Conservation (phyloP, 2,329 filamentous ascomycete species). For the Colletotrichum filicis region DNA sequence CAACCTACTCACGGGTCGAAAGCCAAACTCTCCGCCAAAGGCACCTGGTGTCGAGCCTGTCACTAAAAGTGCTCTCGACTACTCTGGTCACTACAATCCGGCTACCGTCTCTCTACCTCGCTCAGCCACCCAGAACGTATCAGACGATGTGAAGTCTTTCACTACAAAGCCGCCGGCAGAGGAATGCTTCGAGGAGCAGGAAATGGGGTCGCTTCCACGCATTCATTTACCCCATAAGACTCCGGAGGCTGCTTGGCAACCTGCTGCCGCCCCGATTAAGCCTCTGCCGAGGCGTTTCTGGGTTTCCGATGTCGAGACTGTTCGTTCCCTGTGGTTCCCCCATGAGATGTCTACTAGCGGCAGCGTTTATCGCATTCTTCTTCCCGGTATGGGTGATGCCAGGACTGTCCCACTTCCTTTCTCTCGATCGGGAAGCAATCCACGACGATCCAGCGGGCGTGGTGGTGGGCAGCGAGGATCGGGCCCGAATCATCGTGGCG, state of each 20-base stretch:
- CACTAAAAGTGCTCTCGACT: constrained; percentile 74
- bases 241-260: constrained; percentile 72
- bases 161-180: constrained; percentile 78
- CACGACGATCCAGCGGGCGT: constrained; percentile 41
- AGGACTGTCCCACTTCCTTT: constrained; percentile 52
- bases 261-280: constrained; percentile 64
- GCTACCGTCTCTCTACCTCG: constrained; percentile 78
- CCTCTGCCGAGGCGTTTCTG: constrained; percentile 63
- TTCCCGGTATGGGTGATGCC: constrained; percentile 54
- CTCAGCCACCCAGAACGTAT: neutral
- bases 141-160: constrained; percentile 45
- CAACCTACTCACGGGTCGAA: constrained; percentile 76
- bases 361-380: constrained; percentile 45
- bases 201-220: constrained; percentile 80
- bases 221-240: constrained; percentile 74
- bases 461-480: constrained; percentile 32
- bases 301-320: constrained; percentile 52
- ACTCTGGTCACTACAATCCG: constrained; percentile 56
- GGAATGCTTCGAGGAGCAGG: constrained; percentile 83
- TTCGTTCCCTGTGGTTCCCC: constrained; percentile 40
- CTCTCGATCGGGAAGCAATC: constrained; percentile 45
- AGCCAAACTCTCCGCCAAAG: constrained; percentile 65
- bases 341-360: constrained; percentile 37
- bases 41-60: constrained; percentile 73
- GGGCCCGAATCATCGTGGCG: constrained; percentile 38